A percentile compares a stretch with the other conserved stretches of the same genome.
phyloP scores from a whole-genome alignment of 208 protist genomes.

The Strigomonas culicis region DNA sequence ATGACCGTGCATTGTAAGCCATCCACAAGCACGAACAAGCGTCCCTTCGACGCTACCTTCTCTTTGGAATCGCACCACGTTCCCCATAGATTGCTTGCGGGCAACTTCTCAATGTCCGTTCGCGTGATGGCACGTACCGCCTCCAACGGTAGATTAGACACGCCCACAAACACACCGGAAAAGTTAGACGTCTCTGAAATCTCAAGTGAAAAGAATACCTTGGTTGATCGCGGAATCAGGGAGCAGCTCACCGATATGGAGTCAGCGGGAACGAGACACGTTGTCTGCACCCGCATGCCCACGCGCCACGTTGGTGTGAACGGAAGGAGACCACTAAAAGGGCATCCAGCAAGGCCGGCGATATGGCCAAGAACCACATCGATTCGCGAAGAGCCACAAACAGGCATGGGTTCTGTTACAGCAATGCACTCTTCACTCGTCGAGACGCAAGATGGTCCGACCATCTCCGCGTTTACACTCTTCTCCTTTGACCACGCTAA shows the following conservation, averaged over 20 bases:
- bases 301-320: constrained; percentile 72
- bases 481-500: constrained; percentile 54
- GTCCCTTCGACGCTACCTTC: constrained; percentile 39
- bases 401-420: constrained; percentile 44
- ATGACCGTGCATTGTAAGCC: constrained; percentile 43
- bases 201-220: constrained; percentile 44
- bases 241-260: constrained; percentile 61
- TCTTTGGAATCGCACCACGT: constrained; percentile 72
- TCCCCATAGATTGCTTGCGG: constrained; percentile 64
- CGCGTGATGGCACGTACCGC: constrained; percentile 32
- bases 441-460: constrained; percentile 41
- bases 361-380: constrained; percentile 65
- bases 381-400: constrained; percentile 47
- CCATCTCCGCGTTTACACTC: constrained; percentile 73
- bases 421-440: constrained; percentile 52
- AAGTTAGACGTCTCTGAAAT: constrained; percentile 19
- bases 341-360: constrained; percentile 63
- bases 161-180: constrained; percentile 67
- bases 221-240: constrained; percentile 52
- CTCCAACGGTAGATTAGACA: constrained; percentile 50
- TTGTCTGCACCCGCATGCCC: constrained; percentile 29
- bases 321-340: constrained; percentile 71
- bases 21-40: constrained; percentile 66
- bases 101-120: constrained; percentile 58
- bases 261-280: constrained; percentile 35